Conservation (phyloP, 1,284 basidiomycete species). For the Dichomitus squalens region DNA sequence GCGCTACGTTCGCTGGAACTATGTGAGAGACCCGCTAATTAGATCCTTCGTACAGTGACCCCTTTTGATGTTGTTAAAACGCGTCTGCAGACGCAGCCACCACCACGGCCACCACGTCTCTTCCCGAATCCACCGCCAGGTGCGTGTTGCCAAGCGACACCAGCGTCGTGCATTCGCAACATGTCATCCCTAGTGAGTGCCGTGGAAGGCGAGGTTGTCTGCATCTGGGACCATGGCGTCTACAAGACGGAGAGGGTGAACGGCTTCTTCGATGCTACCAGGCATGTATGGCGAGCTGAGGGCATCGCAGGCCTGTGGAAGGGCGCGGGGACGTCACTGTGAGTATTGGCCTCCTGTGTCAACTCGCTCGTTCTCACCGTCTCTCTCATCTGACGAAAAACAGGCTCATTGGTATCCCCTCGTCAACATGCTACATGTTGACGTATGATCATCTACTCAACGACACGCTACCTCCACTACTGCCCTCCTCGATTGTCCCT, state of each 20-base stretch:
- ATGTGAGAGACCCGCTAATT: constrained; percentile 11
- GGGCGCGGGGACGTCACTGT: constrained; percentile 87
- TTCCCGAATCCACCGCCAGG: constrained; percentile 53
- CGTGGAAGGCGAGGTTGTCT: constrained; percentile 65
- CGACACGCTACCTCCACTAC: constrained; percentile 56
- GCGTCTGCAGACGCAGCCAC: constrained; percentile 83
- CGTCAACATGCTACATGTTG: constrained; percentile 94
- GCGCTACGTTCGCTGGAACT: constrained; percentile 29
- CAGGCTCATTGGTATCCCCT: constrained; percentile 90
- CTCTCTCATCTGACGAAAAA: not conserved
- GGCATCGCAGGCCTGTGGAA: constrained; percentile 87
- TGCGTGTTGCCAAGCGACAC: constrained; percentile 64
- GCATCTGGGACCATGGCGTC: constrained; percentile 75
- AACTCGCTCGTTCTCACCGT: constrained; percentile 7
- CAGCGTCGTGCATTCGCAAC: constrained; percentile 63
- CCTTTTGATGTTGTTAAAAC: constrained; percentile 96
- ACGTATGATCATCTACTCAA: constrained; percentile 91
- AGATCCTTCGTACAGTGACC: constrained; percentile 69
- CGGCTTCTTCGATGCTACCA: constrained; percentile 82
- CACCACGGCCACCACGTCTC: constrained; percentile 42
- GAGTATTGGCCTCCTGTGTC: constrained; percentile 35
- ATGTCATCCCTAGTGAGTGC: constrained; percentile 70
- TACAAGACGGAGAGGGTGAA: constrained; percentile 71
- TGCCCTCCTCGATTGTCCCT: constrained; percentile 67
- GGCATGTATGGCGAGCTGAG: constrained; percentile 77